Evolutionary conservation across 257 asterid species (phyloP).

Genomic region (Primulina huaijiensis): DNA sequence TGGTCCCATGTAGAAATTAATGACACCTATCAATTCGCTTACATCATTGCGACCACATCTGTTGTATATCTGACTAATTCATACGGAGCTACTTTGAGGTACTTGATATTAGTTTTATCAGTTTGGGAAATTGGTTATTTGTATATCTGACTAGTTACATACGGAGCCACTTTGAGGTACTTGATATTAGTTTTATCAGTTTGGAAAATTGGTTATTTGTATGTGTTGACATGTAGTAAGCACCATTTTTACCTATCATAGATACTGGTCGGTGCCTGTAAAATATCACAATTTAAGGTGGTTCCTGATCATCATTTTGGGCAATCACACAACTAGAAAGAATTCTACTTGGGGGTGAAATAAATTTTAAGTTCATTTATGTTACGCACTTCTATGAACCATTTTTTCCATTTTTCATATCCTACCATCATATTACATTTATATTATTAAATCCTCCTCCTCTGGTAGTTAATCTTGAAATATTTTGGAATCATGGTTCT

Average conservation of each 20-base stretch:
- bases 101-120: slow-evolving; percentile 15
- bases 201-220: not conserved
- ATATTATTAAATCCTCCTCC: not conserved
- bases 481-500: slow-evolving; percentile 10
- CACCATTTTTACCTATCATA: not conserved
- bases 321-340: slow-evolving; percentile 1
- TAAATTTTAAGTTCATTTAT: not conserved
- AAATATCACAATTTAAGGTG: not conserved
- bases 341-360: not conserved
- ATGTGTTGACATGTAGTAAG: not conserved
- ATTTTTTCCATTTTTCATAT: not conserved
- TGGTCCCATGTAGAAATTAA: not conserved
- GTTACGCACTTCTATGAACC: not conserved
- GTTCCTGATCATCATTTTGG: slow-evolving; percentile 8
- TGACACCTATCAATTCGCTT: slow-evolving; percentile 10
- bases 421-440: not conserved
- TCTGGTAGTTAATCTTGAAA: not conserved
- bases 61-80: slow-evolving; percentile 7
- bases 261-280: not conserved
- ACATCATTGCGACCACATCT: slow-evolving; percentile 17
- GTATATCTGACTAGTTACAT: slow-evolving; percentile 7
- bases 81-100: slow-evolving; percentile 26
- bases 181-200: slow-evolving; percentile 16
- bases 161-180: slow-evolving; percentile 26
- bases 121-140: slow-evolving; percentile 1